These are phyloP conservation scores for Rhodotorula sp. DNA, from an alignment of 1,284 basidiomycete genomes.

Conservation along the genomic window DNA sequence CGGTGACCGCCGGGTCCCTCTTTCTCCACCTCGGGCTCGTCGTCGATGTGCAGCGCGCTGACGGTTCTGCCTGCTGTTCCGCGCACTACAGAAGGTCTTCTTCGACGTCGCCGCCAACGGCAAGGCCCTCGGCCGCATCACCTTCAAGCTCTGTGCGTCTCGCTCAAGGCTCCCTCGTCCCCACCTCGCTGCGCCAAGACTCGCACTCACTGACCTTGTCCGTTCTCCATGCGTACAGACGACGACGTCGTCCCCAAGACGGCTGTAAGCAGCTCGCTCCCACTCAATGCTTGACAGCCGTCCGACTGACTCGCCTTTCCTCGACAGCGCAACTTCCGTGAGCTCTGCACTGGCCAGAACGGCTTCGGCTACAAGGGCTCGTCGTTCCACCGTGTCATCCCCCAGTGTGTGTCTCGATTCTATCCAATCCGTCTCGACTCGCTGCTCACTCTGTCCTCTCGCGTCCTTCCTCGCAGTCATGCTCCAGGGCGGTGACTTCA, in stretches of 20 bases:
- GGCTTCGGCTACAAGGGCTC: constrained; percentile 57
- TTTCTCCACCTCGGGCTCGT: too few relatives aligned
- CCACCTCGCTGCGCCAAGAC: too few relatives aligned
- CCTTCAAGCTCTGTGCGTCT: constrained; percentile 54
- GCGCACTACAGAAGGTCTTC: constrained; percentile 26
- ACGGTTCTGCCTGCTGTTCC: not conserved
- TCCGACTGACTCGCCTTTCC: not conserved
- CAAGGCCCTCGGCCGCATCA: constrained; percentile 49
- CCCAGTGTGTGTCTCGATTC: constrained; percentile 44
- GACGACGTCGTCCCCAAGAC: constrained; percentile 78
- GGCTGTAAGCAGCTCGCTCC: constrained; percentile 50
- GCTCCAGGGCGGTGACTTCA: constrained; percentile 60
- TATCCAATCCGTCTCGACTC: not conserved
- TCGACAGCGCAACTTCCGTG: constrained; percentile 71
- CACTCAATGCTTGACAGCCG: not conserved
- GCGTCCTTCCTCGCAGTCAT: constrained; percentile 49
- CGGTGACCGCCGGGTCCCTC: too few relatives aligned
- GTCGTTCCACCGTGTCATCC: constrained; percentile 88
- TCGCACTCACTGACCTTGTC: too few relatives aligned
- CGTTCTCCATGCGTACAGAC: constrained; percentile 45
- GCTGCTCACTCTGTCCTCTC: not conserved
- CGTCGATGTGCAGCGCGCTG: not conserved
- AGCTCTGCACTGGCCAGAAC: constrained; percentile 84
- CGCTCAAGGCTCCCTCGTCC: constrained; percentile 43
- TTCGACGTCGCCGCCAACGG: constrained; percentile 43